Evolutionary conservation across 257 asterid species (phyloP), one percentile per base, ranked within the genome.

Genomic region (Plantago major): DNA sequence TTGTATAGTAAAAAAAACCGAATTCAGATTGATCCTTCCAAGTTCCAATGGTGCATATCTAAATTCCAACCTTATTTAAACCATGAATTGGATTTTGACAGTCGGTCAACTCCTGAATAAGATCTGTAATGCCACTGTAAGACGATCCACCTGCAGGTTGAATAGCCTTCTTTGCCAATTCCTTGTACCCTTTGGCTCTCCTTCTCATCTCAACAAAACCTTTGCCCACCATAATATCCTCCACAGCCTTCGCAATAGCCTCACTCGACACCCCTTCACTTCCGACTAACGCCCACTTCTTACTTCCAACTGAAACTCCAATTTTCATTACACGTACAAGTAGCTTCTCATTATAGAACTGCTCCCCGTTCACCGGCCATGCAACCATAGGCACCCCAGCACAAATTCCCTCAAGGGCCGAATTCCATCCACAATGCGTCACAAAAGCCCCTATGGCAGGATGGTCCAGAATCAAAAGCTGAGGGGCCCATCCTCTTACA

Each of bases 91-190:
- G n/a, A n/a, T 50, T 50, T 50, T 22, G 55, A 50, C 9, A 9
- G 55, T 50, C 16, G 10, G 42, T 58, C 28, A 63, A 1, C 58
- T 67, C 80, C 42, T 67, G 5, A 10, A 14, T 6, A 5, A 16
- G 46, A 28, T 38, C 14, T 11, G 16, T 18, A 54, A 38, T 11
- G 45, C 45, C 1, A 17, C 11, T 11, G 18, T 13, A 19, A 15
- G 87, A 75, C 0, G 82, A 78, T 14, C 87, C 82, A 6, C 79
- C n/a, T n/a, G n/a, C 77, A 60, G 60, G 76, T 64, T 73, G 63
- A 38, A 73, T 28, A 5, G 81, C 78, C 47, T 15, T 58, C 7
- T 42, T 51, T 9, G 84, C 82, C 77, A 55, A 65, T 11, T 75
- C 63, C 30, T 73, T 76, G 0, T 62, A 51, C 0, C 16, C 63